These are phyloP conservation scores for Trichosporon inkin DNA, from an alignment of 1,284 basidiomycete species.

Conservation along the genomic window DNA sequence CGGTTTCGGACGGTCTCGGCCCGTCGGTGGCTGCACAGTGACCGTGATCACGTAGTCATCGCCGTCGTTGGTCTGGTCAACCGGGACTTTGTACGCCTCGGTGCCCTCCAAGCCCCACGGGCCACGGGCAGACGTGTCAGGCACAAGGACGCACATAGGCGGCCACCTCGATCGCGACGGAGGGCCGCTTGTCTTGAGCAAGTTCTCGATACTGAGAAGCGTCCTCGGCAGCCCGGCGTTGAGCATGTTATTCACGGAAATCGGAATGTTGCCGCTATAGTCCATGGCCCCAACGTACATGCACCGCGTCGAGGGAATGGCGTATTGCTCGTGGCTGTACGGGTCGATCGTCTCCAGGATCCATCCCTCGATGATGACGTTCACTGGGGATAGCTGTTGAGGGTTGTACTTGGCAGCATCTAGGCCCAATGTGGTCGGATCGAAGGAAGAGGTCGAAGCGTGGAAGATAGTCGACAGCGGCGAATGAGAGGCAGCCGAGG, in stretches of 20 bases:
- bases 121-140: constrained; percentile 27
- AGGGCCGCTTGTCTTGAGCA: constrained; percentile 59
- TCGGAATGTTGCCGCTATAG: constrained; percentile 79
- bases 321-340: constrained; percentile 89
- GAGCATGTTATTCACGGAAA: constrained; percentile 80
- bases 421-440: constrained; percentile 58
- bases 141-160: constrained; percentile 43
- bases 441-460: constrained; percentile 68
- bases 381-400: constrained; percentile 67
- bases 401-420: constrained; percentile 70
- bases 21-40: constrained; percentile 33
- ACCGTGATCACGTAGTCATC: constrained; percentile 35
- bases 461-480: constrained; percentile 61
- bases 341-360: constrained; percentile 94
- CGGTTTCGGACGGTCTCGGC: constrained; percentile 20
- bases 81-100: constrained; percentile 31
- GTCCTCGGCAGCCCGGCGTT: constrained; percentile 68
- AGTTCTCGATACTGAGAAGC: constrained; percentile 66
- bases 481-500: constrained; percentile 47
- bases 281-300: constrained; percentile 85
- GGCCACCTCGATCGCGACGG: constrained; percentile 66
- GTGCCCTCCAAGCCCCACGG: constrained; percentile 41
- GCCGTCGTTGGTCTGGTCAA: constrained; percentile 37
- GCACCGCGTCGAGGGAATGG: constrained; percentile 89
- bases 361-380: constrained; percentile 90